Conservation (phyloP, 2,329 filamentous ascomycete species). For the Penicillium sp. region DNA sequence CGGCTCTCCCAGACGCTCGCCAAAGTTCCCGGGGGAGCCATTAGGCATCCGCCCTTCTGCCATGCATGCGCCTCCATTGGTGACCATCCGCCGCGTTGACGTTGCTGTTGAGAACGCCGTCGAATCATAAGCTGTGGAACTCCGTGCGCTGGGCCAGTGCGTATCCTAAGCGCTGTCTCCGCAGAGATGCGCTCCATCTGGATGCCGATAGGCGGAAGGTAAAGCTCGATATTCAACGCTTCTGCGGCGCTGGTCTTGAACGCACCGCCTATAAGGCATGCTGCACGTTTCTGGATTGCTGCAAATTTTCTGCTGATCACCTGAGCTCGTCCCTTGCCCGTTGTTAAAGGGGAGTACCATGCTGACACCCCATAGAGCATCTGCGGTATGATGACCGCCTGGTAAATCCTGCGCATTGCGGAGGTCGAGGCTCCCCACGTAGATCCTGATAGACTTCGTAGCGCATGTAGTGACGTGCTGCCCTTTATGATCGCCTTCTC, state of each 20-base stretch:
- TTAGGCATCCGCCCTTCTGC: background rate
- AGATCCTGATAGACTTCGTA: background rate
- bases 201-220: background rate
- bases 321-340: background rate
- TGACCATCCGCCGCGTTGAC: background rate
- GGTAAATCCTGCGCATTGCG: slow-evolving; percentile 3
- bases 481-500: slow-evolving; percentile 7
- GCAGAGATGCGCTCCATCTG: background rate
- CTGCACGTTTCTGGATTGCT: background rate
- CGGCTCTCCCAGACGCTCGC: background rate
- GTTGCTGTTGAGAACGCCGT: background rate
- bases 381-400: background rate
- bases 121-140: background rate
- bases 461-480: background rate
- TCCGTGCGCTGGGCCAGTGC: background rate
- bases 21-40: background rate
- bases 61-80: background rate
- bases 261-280: background rate
- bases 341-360: background rate
- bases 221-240: background rate
- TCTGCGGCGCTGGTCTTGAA: background rate
- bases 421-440: slow-evolving; percentile 1
- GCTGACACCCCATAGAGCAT: background rate
- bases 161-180: slow-evolving; percentile 1
- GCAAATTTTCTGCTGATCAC: background rate